phyloP scores from a whole-genome alignment of 257 asterid genomes.

The Fraxinus excelsior region DNA sequence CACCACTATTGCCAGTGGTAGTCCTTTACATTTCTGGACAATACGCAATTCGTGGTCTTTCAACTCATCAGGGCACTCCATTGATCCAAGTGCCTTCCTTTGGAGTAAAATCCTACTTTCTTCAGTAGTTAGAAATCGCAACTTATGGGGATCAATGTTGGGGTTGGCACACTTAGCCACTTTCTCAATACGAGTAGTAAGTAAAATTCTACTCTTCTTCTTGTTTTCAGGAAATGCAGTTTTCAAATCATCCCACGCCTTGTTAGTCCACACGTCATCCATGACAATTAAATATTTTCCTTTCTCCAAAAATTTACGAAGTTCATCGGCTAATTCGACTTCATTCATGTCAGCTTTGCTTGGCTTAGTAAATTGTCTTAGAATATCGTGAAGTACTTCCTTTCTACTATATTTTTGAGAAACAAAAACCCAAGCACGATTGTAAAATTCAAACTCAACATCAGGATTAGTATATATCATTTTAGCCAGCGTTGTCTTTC shows the following conservation, averaged over 20 bases:
- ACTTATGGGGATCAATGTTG: constrained; percentile 33
- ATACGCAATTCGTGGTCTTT: too few relatives aligned
- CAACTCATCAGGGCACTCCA: too few relatives aligned
- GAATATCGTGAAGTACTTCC: constrained; percentile 52
- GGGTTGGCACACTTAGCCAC: constrained; percentile 50
- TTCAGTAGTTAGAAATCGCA: constrained; percentile 34
- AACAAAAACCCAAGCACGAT: constrained; percentile 55
- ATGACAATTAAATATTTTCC: constrained; percentile 52
- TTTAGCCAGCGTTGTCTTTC: constrained; percentile 65
- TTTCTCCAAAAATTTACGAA: constrained; percentile 32
- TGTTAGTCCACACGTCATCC: constrained; percentile 59
- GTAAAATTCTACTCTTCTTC: constrained; percentile 44
- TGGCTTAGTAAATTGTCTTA: constrained; percentile 28
- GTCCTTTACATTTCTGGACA: constrained; percentile 47
- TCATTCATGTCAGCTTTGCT: constrained; percentile 43
- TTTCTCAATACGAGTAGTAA: constrained; percentile 44
- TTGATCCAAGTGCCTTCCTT: constrained; percentile 43
- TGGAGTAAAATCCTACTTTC: constrained; percentile 55
- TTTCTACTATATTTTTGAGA: constrained; percentile 52
- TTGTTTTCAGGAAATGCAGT: constrained; percentile 44
- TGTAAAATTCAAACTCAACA: constrained; percentile 40
- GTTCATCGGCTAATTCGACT: constrained; percentile 35
- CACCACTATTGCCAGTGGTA: constrained; percentile 51
- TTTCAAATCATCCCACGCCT: constrained; percentile 57
- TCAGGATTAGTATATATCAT: constrained; percentile 47